Evolutionary conservation across 2,329 filamentous ascomycete genomes (phyloP), one percentile per base, ranked within the genome.

Genomic region (Lasiodiplodia gonubiensis): DNA sequence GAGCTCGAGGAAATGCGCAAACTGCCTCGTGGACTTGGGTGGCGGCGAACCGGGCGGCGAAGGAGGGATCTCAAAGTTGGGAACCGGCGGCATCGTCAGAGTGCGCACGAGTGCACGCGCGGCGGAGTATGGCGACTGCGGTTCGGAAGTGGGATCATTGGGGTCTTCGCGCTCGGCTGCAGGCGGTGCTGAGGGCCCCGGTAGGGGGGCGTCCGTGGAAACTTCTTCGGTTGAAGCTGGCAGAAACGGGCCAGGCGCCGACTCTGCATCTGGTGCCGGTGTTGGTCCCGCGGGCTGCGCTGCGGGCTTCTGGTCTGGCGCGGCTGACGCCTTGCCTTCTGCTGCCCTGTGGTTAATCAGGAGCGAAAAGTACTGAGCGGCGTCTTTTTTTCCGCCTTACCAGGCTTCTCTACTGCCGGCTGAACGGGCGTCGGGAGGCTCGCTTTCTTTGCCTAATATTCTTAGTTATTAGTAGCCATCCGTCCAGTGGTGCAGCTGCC

Each of bases 1-100:
- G n/a, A 94, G 84, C 54, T 87, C 84, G 0, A 94, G 85, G 71
- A 95, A 94, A 68, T 88, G 87, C 70, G 88, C 85, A 72, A 94
- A 90, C 72, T 92, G 93, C 71, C 86, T 84, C 61, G 86, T 89
- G 14, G 88, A 74, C 48, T 71, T 73, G 51, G 78, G 77, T 23
- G 79, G 79, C 16, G 80, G 80, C 16, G 79, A 79, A 6, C 86
- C 86, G 0, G 90, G 89, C 1, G 92, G 92, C 4, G 91, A 93
- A 11, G 87, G 84, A 0, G 92, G 92, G 69, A 95, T 93, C 71
- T 89, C 83, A 73, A 93, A 87, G 78, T 92, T 89, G 1, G 92
- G 89, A 4, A 89, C 79, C 2, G 88, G 83, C 2, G 92, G 92
- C 52, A 94, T 84, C 27, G 92, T 95, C 51, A 94, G 86, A 72